phyloP scores from a whole-genome alignment of 2,329 filamentous ascomycete genomes.

The Plenodomus tracheiphilus region DNA sequence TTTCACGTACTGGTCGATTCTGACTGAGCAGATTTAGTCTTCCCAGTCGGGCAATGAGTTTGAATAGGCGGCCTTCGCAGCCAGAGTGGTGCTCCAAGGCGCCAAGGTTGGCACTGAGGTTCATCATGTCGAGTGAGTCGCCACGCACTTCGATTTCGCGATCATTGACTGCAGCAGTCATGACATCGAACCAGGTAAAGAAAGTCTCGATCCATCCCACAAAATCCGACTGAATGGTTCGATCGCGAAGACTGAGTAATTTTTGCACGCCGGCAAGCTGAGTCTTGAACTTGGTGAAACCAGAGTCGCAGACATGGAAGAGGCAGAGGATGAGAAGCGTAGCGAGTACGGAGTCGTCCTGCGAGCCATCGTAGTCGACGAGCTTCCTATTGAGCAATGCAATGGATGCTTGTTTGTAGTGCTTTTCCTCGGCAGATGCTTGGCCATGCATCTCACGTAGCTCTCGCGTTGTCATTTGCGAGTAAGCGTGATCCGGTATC shows the following conservation, averaged over 20 bases:
- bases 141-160: constrained; percentile 78
- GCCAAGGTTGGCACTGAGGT: constrained; percentile 68
- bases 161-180: constrained; percentile 89
- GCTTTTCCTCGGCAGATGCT: constrained; percentile 74
- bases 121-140: constrained; percentile 64
- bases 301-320: constrained; percentile 91
- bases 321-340: constrained; percentile 87
- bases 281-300: constrained; percentile 88
- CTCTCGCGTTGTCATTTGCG: constrained; percentile 42
- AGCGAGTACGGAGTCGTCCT: constrained; percentile 83
- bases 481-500: constrained; percentile 44
- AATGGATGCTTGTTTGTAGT: constrained; percentile 83
- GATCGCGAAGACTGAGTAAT: constrained; percentile 75
- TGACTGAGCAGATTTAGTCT: constrained; percentile 84
- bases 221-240: constrained; percentile 63
- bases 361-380: constrained; percentile 72
- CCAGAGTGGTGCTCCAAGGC: constrained; percentile 84
- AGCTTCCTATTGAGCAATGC: constrained; percentile 82
- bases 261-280: constrained; percentile 94
- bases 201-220: constrained; percentile 90
- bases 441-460: constrained; percentile 53
- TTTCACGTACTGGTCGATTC: constrained; percentile 53
- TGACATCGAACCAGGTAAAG: constrained; percentile 93
- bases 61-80: constrained; percentile 85
- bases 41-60: constrained; percentile 79